phyloP scores from a whole-genome alignment of 768 basidiomycete species.

The Hortiboletus flavorubellus region DNA sequence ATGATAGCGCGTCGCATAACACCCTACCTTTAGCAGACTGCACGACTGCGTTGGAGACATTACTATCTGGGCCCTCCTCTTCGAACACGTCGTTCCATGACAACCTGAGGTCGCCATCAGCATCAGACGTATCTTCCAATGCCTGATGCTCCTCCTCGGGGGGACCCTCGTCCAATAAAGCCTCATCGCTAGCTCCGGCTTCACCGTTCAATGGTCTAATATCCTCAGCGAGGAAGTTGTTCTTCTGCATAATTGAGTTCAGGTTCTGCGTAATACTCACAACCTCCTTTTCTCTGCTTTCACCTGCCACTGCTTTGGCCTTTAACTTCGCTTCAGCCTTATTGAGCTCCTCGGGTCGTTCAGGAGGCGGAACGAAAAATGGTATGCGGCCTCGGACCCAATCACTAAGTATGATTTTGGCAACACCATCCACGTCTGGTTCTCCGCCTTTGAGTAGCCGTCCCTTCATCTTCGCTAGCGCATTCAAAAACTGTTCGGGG shows the following conservation, averaged over 20 bases:
- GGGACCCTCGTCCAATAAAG: slow-evolving; percentile 30
- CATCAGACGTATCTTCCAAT: slow-evolving; percentile 31
- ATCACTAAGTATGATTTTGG: slow-evolving; percentile 93
- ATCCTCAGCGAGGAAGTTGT: slow-evolving; percentile 83
- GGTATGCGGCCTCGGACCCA: slow-evolving; percentile 98
- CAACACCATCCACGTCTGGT: slow-evolving; percentile 86
- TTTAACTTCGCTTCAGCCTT: slow-evolving; percentile 48
- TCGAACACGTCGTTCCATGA: slow-evolving; percentile 88
- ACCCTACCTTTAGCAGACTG: slow-evolving; percentile 20
- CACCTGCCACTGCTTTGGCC: slow-evolving; percentile 32
- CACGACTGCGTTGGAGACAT: slow-evolving; percentile 4
- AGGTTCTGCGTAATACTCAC: slow-evolving; percentile 83
- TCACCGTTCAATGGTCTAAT: slow-evolving; percentile 61
- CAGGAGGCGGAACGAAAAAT: slow-evolving; percentile 92
- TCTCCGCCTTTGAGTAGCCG: slow-evolving; percentile 92
- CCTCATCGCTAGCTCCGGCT: slow-evolving; percentile 33
- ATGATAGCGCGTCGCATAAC: slow-evolving; percentile 2
- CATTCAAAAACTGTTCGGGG: slow-evolving; percentile 77
- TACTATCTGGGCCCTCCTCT: slow-evolving; percentile 38
- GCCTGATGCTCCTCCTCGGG: slow-evolving; percentile 42
- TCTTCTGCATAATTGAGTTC: slow-evolving; percentile 85
- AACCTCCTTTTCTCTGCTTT: slow-evolving; percentile 35
- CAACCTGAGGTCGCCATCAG: slow-evolving; percentile 48
- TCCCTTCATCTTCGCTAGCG: slow-evolving; percentile 87
- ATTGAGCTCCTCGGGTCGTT: slow-evolving; percentile 69